Base-by-base conservation (phyloP, 768 basidiomycete species). In the Rhodosporidiobolus odoratus region DNA sequence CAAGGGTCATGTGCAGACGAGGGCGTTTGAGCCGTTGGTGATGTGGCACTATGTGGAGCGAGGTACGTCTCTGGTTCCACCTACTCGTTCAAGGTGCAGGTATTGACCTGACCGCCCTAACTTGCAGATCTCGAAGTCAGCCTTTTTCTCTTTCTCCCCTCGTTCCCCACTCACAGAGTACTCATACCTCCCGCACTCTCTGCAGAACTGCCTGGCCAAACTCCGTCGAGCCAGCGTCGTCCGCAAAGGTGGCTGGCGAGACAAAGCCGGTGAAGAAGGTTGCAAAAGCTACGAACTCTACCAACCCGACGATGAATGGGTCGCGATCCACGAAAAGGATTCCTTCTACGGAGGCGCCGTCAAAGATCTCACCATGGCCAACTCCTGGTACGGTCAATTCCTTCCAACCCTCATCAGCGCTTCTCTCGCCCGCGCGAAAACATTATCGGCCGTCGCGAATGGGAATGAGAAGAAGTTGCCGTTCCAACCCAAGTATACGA, bases 231-330 rank as follows among this genome's bases (percentile, higher is more conserved):
- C 52, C 27, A 53, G 35, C 13, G 35, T 34, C 40, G 38, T 63
- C 0, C 52, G 62, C 21, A 63, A 54, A 32, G 62, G 62, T 2
- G 53, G 62, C 4, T 63, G 62, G 62, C 40, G 62, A 9, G 52
- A 43, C 15, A n/a, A 40, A 32, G 62, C 52, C 0, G 62, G 62
- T 13, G 38, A 40, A 13, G 41, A 54, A 1, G 62, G 62, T 23
- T 63, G 62, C 62, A 63, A 56, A 25, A 63, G 62, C 32, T 63
- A 43, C 40, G 62, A 54, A 38, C 50, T 63, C 52, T 63, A 63
- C 27, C 62, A 63, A 25, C 13, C 30, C 6, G 16, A 53, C 30
- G 62, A 30, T 6, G 34, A 54, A 2, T 63, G 62, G 62, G 40
- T 54, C 6, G 52, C 62, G 23, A 5, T 63, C 21, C 27, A 25